Base-by-base conservation (phyloP, 257 asterid genomes). In the Gardenia jasminoides region DNA sequence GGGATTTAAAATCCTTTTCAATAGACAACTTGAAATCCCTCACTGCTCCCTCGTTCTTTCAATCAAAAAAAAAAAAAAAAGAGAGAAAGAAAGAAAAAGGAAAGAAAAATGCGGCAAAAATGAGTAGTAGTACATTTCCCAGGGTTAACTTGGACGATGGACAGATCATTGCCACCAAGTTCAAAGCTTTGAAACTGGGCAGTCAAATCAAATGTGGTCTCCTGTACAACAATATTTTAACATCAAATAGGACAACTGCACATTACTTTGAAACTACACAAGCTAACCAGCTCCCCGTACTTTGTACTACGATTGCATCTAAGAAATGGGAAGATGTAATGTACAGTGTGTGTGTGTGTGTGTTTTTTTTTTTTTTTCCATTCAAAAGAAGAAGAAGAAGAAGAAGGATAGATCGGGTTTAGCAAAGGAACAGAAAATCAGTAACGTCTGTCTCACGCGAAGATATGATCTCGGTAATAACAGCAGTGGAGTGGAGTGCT, bases 371-470 rank as follows among this genome's bases (percentile, higher is more conserved):
- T 36, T 36, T 36, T 36, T 36, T 36, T 36, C 41, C n/a, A n/a
- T n/a, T n/a, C n/a, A n/a, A n/a, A n/a, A n/a, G n/a, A n/a, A n/a
- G n/a, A n/a, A n/a, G 4, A 36, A 36, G 16, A 61, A 24, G 33
- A 16, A 47, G 43, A 41, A 7, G 43, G 56, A 76, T 3, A 8
- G 67, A 77, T 73, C 1, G 70, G 83, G 31, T 22, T 74, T 22
- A 67, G 52, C 72, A 59, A 80, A 61, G 30, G 87, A 81, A 80
- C 81, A 69, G 61, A 78, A 78, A 85, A 82, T 62, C 74, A 85
- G 91, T 76, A 88, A 80, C 90, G 92, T 87, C 58, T 86, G 88
- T 86, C 84, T 80, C 83, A 87, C 94, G 88, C 81, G 71, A 77
- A 78, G 77, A 26, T 84, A 76, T 85, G 85, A 73, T 81, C 84